Evolutionary conservation across 164 flowering plant genomes (phyloP).

Genomic region (Santalum album): DNA sequence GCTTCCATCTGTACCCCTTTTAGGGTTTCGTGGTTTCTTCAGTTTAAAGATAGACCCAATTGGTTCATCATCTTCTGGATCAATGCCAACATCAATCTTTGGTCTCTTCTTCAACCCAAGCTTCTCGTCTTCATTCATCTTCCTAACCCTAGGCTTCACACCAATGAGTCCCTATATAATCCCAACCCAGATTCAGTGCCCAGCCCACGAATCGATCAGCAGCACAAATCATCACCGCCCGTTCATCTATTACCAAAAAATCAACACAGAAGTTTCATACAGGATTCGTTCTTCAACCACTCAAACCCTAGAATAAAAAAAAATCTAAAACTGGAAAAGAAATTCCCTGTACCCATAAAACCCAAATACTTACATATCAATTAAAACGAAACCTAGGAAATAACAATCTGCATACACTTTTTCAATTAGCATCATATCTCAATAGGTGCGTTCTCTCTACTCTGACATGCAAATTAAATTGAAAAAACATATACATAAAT

Average conservation of each 20-base stretch:
- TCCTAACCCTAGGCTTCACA: constrained; percentile 18
- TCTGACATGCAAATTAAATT: neutral
- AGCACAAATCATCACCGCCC: constrained; percentile 16
- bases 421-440: constrained; percentile 7
- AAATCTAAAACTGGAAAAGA: constrained; percentile 1
- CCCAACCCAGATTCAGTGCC: constrained; percentile 22
- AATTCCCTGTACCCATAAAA: constrained; percentile 4
- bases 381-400: neutral
- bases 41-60: constrained; percentile 47
- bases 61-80: constrained; percentile 56
- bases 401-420: neutral
- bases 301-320: constrained; percentile 6
- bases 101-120: constrained; percentile 27
- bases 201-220: constrained; percentile 8
- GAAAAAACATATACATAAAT: neutral
- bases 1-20: constrained; percentile 24
- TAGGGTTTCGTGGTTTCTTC: constrained; percentile 35
- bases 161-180: constrained; percentile 6
- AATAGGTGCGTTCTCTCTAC: constrained; percentile 2
- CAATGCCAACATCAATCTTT: constrained; percentile 22
- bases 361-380: neutral
- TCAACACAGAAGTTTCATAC: constrained; percentile 21
- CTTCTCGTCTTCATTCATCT: constrained; percentile 37
- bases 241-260: constrained; percentile 16
- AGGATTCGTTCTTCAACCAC: constrained; percentile 5